Evolutionary conservation across 2,329 filamentous ascomycete genomes (phyloP).

Genomic region (Microdochium paspali): DNA sequence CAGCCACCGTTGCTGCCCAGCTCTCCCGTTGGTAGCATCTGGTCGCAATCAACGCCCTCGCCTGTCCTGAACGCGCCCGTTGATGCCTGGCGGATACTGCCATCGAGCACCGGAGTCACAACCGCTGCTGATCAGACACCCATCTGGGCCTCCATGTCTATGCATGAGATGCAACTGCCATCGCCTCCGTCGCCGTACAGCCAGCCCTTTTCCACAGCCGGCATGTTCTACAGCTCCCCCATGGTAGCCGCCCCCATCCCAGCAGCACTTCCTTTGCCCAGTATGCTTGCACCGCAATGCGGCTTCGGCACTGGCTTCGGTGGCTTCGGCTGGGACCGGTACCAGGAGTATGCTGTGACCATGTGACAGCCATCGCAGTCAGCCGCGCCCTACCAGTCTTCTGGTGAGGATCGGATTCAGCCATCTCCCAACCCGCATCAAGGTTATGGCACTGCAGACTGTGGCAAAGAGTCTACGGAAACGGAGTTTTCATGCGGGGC

Average conservation of each 20-base stretch:
- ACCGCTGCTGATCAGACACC: constrained; percentile 57
- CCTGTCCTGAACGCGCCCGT: constrained; percentile 60
- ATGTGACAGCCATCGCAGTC: constrained; percentile 63
- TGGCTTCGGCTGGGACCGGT: constrained; percentile 78
- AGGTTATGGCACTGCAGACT: constrained; percentile 10
- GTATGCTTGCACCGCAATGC: constrained; percentile 78
- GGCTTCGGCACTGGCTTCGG: constrained; percentile 68
- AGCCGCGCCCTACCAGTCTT: constrained; percentile 23
- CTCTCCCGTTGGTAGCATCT: constrained; percentile 68
- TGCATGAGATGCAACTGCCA: constrained; percentile 65
- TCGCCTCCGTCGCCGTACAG: constrained; percentile 76
- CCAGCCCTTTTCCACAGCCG: constrained; percentile 64
- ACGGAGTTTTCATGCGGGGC: constrained; percentile 12
- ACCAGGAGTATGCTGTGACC: constrained; percentile 75
- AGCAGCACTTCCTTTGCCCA: constrained; percentile 70
- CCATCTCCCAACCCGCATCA: constrained; percentile 15
- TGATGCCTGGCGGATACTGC: constrained; percentile 83
- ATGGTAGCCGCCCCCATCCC: constrained; percentile 66
- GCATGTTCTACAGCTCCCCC: constrained; percentile 72
- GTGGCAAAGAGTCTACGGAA: constrained; percentile 5
- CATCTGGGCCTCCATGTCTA: constrained; percentile 71
- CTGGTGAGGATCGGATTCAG: constrained; percentile 10
- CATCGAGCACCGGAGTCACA: constrained; percentile 69
- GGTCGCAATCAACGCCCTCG: constrained; percentile 63
- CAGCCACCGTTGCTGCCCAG: constrained; percentile 79